A percentile compares a stretch with the other conserved stretches of the same genome.
These are phyloP conservation scores for Penicillium antarcticum DNA, from an alignment of 495 filamentous ascomycete genomes.

Conservation along the genomic window DNA sequence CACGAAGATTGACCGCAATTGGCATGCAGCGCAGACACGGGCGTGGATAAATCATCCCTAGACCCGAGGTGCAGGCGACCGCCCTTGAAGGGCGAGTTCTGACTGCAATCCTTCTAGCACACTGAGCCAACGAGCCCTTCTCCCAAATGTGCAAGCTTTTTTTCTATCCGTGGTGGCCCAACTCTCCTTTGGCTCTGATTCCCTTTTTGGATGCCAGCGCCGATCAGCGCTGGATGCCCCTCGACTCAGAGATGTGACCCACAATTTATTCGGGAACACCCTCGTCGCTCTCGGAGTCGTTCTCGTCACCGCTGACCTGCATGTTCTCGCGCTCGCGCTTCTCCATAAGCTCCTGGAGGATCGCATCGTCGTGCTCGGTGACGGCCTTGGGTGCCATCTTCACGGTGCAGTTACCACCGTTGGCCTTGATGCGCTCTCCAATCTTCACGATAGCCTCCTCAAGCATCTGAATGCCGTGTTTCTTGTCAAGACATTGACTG, in stretches of 20 bases:
- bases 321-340: conserved; percentile 97
- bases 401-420: conserved; percentile 75
- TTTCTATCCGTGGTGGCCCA: conserved; percentile 32
- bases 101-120: conserved; percentile 31
- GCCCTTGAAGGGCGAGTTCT: conserved; percentile 25
- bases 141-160: conserved; percentile 42
- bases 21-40: conserved; percentile 17
- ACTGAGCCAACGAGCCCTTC: conserved; percentile 32
- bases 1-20: conserved; percentile 16
- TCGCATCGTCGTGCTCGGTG: conserved; percentile 95
- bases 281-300: conserved; percentile 88
- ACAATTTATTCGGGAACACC: conserved; percentile 46
- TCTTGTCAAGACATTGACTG: conserved; percentile 92
- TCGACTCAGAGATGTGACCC: conserved; percentile 7
- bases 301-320: conserved; percentile 95
- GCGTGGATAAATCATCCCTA: conserved; percentile 17
- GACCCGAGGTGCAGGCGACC: conserved; percentile 23
- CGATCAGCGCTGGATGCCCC: conserved; percentile 16
- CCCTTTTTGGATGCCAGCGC: conserved; percentile 13
- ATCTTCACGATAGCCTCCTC: conserved; percentile 88
- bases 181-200: conserved; percentile 10
- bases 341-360: conserved; percentile 96
- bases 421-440: conserved; percentile 64
- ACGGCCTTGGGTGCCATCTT: conserved; percentile 99
- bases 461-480: conserved; percentile 72